phyloP scores from a whole-genome alignment of 2,329 filamentous ascomycete genomes.

The Hypoxylon rubiginosum region DNA sequence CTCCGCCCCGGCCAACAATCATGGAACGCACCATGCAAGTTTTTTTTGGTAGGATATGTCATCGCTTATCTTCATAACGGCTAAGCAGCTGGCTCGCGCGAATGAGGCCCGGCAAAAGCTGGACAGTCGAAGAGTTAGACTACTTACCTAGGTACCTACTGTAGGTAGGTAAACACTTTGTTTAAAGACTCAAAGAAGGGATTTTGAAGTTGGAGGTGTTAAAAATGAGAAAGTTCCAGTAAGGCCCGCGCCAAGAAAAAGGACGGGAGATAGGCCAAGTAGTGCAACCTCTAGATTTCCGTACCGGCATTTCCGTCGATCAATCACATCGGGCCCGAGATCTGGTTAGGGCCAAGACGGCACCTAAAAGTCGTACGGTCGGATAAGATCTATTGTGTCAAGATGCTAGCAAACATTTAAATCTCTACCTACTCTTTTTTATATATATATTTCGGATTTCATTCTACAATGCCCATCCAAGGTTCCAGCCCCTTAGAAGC shows the following conservation, averaged over 20 bases:
- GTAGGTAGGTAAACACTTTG: too few relatives aligned
- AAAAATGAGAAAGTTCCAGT: neutral
- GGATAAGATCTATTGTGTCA: neutral
- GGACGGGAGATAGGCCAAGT: neutral
- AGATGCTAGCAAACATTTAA: neutral
- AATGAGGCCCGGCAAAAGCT: neutral
- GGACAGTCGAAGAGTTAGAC: too few relatives aligned
- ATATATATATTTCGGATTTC: too few relatives aligned
- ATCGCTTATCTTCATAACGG: neutral
- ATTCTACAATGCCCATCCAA: too few relatives aligned
- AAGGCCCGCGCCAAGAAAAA: slow-evolving; percentile 6
- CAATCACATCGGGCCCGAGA: slow-evolving; percentile 9
- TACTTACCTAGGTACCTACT: too few relatives aligned
- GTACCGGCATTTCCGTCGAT: slow-evolving; percentile 6
- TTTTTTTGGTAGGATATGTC: neutral
- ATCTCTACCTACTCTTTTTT: too few relatives aligned
- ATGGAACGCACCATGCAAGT: neutral
- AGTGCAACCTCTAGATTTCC: neutral
- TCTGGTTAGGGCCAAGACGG: slow-evolving; percentile 5
- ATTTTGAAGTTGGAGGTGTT: neutral
- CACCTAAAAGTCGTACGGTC: neutral
- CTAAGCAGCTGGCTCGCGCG: neutral
- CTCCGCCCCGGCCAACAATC: slow-evolving; percentile 3
- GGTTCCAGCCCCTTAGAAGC: too few relatives aligned
- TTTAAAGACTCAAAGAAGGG: too few relatives aligned